Base-by-base conservation (phyloP, 495 filamentous ascomycete genomes). In the Collariella sp. region DNA sequence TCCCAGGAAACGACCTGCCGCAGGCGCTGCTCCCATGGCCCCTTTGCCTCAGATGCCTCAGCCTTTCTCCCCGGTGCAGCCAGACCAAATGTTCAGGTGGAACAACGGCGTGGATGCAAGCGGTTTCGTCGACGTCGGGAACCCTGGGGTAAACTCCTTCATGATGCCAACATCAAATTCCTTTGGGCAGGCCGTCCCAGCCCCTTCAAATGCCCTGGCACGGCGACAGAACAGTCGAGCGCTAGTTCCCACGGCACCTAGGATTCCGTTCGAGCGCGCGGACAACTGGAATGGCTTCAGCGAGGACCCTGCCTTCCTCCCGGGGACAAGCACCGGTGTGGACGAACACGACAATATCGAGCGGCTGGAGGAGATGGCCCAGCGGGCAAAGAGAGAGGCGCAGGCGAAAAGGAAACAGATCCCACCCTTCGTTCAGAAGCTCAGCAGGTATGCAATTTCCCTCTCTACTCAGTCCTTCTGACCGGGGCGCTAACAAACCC, bases 391-490 rank as follows among this genome's bases (percentile, higher is more conserved):
- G 73, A 79, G 81, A 63, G 90, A 95, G 22, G 84, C 88, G 3
- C 84, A 87, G 70, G 75, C 83, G 2, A 95, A 95, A 65, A 73
- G 89, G 55, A 96, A 95, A 70, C 86, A 89, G 63, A 97, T 99
- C 34, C 94, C 93, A 2, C 93, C 93, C 11, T 99, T 99, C 71
- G 89, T 99, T 10, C 94, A 97, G 69, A 99, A 99, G 67, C 70
- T 99, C 55, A 95, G 89, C 83, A 97, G 93, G 93, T 95, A 79
- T 13, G 59, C 43, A 4, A 16, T 11, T 20, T 15, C 31, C 46
- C 18, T 23, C 18, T 24, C 16, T 19, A 23, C 13, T 9, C 33
- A 34, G 7, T 38, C 35, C 16, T 29, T 3, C 16, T 9, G 12
- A 36, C 20, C 10, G 38, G 41, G 22, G 20, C 35, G 45, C 46